Conservation (phyloP, 139 green algal genomes). For the Chlorella sp. region DNA sequence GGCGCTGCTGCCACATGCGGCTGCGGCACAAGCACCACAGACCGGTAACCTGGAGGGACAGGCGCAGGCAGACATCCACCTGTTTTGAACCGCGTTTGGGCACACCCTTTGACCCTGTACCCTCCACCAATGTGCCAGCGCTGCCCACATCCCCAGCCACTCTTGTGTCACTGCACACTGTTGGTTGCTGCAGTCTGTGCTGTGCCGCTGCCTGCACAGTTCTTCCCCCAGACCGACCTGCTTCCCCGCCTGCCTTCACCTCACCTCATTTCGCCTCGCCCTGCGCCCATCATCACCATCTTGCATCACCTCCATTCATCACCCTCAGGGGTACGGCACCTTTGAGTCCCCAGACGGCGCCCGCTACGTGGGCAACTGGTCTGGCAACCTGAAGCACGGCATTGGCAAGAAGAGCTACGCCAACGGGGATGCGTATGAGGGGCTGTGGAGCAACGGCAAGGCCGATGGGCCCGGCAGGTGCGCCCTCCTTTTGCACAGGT, state of each 20-base stretch:
- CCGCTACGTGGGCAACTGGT: constrained; percentile 79
- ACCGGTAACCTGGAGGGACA: no score
- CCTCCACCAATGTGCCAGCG: no score
- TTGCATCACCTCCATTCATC: no score
- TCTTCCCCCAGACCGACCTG: no score
- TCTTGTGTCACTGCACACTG: no score
- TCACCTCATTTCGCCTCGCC: no score
- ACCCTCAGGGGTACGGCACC: constrained; percentile 81
- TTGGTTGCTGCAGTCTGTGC: not conserved
- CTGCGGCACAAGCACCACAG: no score
- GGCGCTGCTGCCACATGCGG: no score
- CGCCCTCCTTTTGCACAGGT: not conserved
- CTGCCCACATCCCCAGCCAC: no score
- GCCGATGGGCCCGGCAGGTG: constrained; percentile 42
- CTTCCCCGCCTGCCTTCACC: not conserved
- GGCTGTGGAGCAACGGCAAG: constrained; percentile 61
- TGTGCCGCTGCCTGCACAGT: not conserved
- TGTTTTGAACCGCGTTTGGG: no score
- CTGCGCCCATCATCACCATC: no score
- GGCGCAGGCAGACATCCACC: no score
- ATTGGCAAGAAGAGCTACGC: constrained; percentile 82
- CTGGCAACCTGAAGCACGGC: constrained; percentile 76
- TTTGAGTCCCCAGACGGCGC: constrained; percentile 73
- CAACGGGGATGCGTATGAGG: constrained; percentile 84
- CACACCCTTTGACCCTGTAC: not conserved